Evolutionary conservation across 305 asterid genomes (phyloP), one percentile per base, ranked within the genome.

Genomic region (Stenogyne calaminthoides): DNA sequence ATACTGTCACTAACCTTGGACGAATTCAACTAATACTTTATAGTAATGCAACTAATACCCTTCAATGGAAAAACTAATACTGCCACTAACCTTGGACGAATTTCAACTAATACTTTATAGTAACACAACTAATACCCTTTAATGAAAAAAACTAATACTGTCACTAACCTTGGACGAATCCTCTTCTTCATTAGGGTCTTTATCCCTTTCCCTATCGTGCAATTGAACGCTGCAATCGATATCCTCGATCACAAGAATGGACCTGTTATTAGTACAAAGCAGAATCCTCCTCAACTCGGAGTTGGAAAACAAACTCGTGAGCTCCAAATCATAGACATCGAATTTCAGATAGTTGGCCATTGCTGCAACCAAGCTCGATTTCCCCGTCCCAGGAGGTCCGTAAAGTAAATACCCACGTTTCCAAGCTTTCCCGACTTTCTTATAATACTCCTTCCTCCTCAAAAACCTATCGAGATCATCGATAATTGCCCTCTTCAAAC

Each of bases 331-430:
- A 22, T 89, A 91, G 0, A 89, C 77, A 61, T 85, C 92, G 15
- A 89, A 91, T 77, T 78, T 88, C 73, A 92, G 66, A 60, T 92
- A 87, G 37, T 91, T 91, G 1, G 97, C 97, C 76, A 91, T 91
- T 51, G 96, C 97, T 0, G 96, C 97, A 10, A 89, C 81, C 78
- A 89, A 74, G 77, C 95, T 91, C 20, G 97, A 91, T 69, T 91
- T 91, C 9, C 96, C 97, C 0, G 97, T 91, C 18, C 97, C 97
- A 0, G 95, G 97, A 3, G 93, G 97, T 0, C 96, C 97, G 60
- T 92, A 90, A 77, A 92, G 69, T 14, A 92, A 81, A 69, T 92
- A 92, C n/a, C 98, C 96, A 63, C 98, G 79, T 22, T 88, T 92
- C 97, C 97, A 92, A 6, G 96, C 95, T 72, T 87, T 89, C 3